Percentiles rank a stretch among this genome's conserved stretches.
Conservation (phyloP, 139 green algal species). For the Ulvella scutata region DNA sequence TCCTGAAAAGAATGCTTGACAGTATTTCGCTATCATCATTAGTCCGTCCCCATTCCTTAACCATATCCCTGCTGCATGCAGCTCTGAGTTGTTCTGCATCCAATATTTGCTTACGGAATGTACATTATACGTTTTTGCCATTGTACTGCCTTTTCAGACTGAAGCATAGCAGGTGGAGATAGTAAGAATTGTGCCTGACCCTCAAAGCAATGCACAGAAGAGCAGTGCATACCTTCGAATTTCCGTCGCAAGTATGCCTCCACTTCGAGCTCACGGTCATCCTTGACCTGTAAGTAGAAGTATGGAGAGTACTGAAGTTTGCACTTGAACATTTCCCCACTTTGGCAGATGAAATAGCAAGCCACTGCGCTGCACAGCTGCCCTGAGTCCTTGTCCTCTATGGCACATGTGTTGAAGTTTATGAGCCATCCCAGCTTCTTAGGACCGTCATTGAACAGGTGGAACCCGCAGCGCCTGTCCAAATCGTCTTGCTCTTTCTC, state of each 20-base stretch:
- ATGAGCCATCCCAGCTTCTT: constrained; percentile 83
- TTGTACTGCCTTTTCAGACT: too few relatives aligned
- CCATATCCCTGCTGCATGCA: too few relatives aligned
- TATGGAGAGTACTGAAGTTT: constrained; percentile 71
- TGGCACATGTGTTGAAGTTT: constrained; percentile 51
- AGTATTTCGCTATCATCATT: too few relatives aligned
- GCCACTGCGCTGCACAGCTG: constrained; percentile 54
- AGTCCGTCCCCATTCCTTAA: too few relatives aligned
- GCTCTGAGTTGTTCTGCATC: too few relatives aligned
- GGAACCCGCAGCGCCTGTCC: constrained; percentile 58
- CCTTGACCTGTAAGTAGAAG: constrained; percentile 77
- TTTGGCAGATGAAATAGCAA: constrained; percentile 92
- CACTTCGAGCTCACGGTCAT: constrained; percentile 62
- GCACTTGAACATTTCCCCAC: constrained; percentile 87
- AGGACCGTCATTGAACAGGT: constrained; percentile 44
- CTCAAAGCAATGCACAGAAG: too few relatives aligned
- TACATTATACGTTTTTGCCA: too few relatives aligned
- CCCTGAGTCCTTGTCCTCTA: constrained; percentile 66
- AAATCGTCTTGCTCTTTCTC: constrained; percentile 37
- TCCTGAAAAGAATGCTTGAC: too few relatives aligned
- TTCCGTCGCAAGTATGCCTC: constrained; percentile 64
- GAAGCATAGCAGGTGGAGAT: too few relatives aligned
- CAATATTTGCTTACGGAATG: too few relatives aligned
- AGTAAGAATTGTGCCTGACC: too few relatives aligned
- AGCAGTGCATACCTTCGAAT: constrained; percentile 34